phyloP scores from a whole-genome alignment of 2,329 filamentous ascomycete species.

The Cladosporium sp. region DNA sequence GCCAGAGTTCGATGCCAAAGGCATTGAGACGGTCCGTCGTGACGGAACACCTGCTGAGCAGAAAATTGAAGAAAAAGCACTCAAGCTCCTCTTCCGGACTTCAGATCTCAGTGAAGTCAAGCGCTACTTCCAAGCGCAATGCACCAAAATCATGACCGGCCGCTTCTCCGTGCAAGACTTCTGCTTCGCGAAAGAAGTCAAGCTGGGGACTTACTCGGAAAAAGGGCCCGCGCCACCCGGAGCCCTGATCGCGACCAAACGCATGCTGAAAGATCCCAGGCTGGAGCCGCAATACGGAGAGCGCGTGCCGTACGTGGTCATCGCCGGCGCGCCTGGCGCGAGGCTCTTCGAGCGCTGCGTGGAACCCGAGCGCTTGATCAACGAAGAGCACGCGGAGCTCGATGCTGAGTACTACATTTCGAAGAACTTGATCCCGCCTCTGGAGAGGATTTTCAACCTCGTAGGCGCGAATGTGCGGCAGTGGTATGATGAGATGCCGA shows the following conservation, averaged over 20 bases:
- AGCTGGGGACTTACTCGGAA: slow-evolving; percentile 81
- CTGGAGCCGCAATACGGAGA: slow-evolving; percentile 93
- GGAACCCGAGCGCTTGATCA: slow-evolving; percentile 75
- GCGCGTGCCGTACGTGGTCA: slow-evolving; percentile 88
- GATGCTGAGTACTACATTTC: slow-evolving; percentile 96
- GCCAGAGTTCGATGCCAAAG: slow-evolving; percentile 95
- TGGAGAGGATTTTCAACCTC: slow-evolving; percentile 95
- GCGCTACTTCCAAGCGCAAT: slow-evolving; percentile 83
- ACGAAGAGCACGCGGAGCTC: slow-evolving; percentile 71
- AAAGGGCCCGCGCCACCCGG: slow-evolving; percentile 78
- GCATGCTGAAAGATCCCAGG: slow-evolving; percentile 81
- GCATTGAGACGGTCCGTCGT: slow-evolving; percentile 92
- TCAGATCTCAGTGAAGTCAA: slow-evolving; percentile 87
- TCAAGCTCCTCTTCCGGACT: slow-evolving; percentile 86
- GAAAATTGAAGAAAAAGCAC: slow-evolving; percentile 89
- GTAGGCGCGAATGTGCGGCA: slow-evolving; percentile 84
- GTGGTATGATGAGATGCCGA: slow-evolving; percentile 98
- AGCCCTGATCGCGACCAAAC: slow-evolving; percentile 78
- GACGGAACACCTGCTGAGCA: slow-evolving; percentile 95
- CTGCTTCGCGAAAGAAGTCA: slow-evolving; percentile 90
- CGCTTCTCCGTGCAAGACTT: slow-evolving; percentile 91
- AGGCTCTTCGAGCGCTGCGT: slow-evolving; percentile 86
- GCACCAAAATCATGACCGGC: slow-evolving; percentile 86
- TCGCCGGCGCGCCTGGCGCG: slow-evolving; percentile 81
- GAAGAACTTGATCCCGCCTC: slow-evolving; percentile 90